phyloP scores from a whole-genome alignment of 306 rosid species.

The Rosa chinensis region DNA sequence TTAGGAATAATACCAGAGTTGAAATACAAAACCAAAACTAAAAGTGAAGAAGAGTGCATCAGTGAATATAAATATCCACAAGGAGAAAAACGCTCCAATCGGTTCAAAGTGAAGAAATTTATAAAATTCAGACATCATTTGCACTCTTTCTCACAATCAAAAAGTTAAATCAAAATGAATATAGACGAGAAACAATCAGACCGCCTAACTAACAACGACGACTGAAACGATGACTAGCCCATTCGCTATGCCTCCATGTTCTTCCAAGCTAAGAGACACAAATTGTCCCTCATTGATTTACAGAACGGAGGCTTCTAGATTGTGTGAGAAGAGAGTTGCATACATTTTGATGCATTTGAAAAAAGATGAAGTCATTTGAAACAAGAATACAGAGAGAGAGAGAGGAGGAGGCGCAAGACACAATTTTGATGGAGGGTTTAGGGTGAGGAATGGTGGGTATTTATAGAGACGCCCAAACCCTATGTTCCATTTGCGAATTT shows the following conservation, averaged over 20 bases:
- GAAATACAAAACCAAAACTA: neutral
- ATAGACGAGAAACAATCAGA: slow-evolving; percentile 72
- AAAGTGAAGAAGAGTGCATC: slow-evolving; percentile 2
- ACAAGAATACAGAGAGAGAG: neutral
- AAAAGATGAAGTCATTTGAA: neutral
- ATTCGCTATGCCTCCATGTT: slow-evolving; percentile 52
- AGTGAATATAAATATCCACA: neutral
- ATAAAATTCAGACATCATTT: slow-evolving; percentile 22
- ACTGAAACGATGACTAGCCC: slow-evolving; percentile 93
- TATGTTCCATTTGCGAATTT: neutral
- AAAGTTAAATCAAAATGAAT: neutral
- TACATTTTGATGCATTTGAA: neutral
- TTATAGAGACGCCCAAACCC: neutral
- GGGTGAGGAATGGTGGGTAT: neutral
- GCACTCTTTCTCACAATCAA: neutral
- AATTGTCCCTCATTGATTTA: slow-evolving; percentile 26
- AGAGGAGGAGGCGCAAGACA: neutral
- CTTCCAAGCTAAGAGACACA: slow-evolving; percentile 38
- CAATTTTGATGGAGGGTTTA: neutral
- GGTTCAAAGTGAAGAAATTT: slow-evolving; percentile 18
- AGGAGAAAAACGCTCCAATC: slow-evolving; percentile 3
- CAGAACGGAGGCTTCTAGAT: slow-evolving; percentile 33
- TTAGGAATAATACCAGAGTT: no score
- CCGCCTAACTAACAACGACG: slow-evolving; percentile 60
- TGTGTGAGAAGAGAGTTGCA: no score